These are phyloP conservation scores for Leptomonas seymouri DNA, from an alignment of 208 protist species.

Conservation along the genomic window DNA sequence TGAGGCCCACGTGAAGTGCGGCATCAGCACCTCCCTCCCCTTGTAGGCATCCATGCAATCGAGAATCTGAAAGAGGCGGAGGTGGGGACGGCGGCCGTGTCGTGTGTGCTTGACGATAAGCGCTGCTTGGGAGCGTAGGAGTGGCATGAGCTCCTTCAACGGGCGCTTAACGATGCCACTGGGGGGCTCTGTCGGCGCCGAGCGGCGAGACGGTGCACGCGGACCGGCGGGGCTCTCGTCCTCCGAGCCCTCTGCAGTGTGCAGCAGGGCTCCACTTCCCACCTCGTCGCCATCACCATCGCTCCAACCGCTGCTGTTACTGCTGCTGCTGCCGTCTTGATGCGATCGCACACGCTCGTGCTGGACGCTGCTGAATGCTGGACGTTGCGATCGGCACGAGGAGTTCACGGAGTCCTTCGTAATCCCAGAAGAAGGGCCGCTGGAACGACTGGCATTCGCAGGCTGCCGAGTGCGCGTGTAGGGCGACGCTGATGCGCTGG, in stretches of 20 bases:
- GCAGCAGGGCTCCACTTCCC: not conserved
- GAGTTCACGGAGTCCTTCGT: not conserved
- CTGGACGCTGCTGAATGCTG: not conserved
- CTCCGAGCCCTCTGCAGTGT: constrained; percentile 6
- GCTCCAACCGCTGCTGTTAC: not conserved
- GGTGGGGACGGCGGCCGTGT: constrained; percentile 41
- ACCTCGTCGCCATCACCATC: not conserved
- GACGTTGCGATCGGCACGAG: not conserved
- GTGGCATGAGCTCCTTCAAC: constrained; percentile 57
- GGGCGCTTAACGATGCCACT: constrained; percentile 51
- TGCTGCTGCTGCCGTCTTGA: not conserved
- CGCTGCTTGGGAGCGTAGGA: constrained; percentile 46
- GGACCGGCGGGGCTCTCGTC: not conserved
- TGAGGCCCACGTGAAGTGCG: constrained; percentile 63
- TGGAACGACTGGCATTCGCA: no score
- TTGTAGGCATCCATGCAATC: constrained; percentile 44
- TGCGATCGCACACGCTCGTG: not conserved
- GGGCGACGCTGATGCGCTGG: not conserved
- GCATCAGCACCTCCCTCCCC: constrained; percentile 54
- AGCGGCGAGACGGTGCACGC: not conserved
- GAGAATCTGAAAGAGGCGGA: constrained; percentile 69
- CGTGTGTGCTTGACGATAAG: constrained; percentile 48
- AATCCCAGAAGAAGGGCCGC: not conserved
- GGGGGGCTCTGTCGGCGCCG: constrained; percentile 15
- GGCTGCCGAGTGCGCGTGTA: no score